These are phyloP conservation scores for Ceratobasidium sp. DNA, from an alignment of 1,284 basidiomycete species.

Conservation along the genomic window DNA sequence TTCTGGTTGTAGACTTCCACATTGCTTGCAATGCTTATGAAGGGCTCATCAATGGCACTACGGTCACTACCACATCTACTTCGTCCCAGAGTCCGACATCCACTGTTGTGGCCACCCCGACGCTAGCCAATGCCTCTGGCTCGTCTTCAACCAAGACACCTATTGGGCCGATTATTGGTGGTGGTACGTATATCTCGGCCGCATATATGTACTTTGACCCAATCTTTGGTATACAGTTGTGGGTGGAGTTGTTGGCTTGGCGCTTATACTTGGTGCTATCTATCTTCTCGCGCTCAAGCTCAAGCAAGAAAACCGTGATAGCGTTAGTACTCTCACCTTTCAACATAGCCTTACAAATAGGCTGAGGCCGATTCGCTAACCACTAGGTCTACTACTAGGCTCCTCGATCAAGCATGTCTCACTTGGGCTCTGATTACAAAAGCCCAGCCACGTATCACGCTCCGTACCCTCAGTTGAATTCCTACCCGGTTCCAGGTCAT, in stretches of 20 bases:
- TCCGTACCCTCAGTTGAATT: slow-evolving; percentile 7
- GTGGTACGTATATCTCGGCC: slow-evolving; percentile 25
- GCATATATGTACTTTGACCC: neutral
- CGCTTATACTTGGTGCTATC: neutral
- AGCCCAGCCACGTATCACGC: neutral
- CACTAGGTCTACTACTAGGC: slow-evolving; percentile 1
- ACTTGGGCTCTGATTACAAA: slow-evolving; percentile 11
- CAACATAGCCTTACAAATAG: neutral
- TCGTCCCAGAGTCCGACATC: neutral
- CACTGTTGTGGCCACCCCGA: neutral
- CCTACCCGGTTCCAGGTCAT: slow-evolving; percentile 1
- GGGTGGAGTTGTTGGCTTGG: slow-evolving; percentile 16
- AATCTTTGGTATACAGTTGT: neutral
- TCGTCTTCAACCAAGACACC: neutral
- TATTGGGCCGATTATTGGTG: neutral
- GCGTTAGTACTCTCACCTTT: neutral
- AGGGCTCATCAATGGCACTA: slow-evolving; percentile 18
- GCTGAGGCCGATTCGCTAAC: neutral
- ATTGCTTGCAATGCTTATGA: slow-evolving; percentile 29
- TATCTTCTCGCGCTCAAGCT: neutral
- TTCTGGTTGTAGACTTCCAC: slow-evolving; percentile 9
- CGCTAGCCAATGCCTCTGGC: neutral
- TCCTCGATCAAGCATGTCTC: slow-evolving; percentile 14
- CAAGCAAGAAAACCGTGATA: neutral
- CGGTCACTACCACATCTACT: neutral